Conservation (phyloP, 176 grass and related monocot species). For the Thalia dealbata region DNA sequence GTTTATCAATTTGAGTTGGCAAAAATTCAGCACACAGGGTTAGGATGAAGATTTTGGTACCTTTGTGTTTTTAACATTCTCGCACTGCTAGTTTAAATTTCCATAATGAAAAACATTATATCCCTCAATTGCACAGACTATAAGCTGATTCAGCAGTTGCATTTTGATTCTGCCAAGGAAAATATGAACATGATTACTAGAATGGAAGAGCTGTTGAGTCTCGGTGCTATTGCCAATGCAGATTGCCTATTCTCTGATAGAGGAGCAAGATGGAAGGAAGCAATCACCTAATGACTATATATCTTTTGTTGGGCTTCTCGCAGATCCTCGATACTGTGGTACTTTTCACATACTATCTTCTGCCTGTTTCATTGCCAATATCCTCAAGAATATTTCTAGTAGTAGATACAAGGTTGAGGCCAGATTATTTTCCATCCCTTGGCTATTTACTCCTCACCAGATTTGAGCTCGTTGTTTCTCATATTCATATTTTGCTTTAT, state of each 20-base stretch:
- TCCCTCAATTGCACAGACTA: neutral
- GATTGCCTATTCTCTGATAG: conserved; percentile 87
- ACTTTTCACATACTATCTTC: conserved; percentile 21
- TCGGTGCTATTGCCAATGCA: conserved; percentile 30
- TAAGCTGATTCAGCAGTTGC: conserved; percentile 2
- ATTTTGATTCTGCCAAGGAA: conserved; percentile 13
- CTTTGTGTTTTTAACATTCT: neutral
- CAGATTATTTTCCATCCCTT: neutral
- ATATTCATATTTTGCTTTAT: neutral
- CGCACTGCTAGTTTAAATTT: neutral
- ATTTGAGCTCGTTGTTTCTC: neutral
- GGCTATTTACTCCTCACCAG: neutral
- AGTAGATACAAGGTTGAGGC: neutral
- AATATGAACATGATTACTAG: conserved; percentile 9
- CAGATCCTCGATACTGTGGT: conserved; percentile 87
- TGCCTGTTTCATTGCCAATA: neutral
- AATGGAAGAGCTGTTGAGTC: conserved; percentile 20
- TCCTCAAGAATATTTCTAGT: neutral
- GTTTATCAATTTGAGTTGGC: too few relatives aligned
- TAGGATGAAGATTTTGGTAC: neutral
- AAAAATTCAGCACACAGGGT: neutral
- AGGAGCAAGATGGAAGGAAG: conserved; percentile 80
- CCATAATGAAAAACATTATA: neutral
- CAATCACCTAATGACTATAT: conserved; percentile 55
- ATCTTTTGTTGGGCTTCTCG: conserved; percentile 90